Conservation (phyloP, 1,284 basidiomycete species). For the Tilletia walkeri region DNA sequence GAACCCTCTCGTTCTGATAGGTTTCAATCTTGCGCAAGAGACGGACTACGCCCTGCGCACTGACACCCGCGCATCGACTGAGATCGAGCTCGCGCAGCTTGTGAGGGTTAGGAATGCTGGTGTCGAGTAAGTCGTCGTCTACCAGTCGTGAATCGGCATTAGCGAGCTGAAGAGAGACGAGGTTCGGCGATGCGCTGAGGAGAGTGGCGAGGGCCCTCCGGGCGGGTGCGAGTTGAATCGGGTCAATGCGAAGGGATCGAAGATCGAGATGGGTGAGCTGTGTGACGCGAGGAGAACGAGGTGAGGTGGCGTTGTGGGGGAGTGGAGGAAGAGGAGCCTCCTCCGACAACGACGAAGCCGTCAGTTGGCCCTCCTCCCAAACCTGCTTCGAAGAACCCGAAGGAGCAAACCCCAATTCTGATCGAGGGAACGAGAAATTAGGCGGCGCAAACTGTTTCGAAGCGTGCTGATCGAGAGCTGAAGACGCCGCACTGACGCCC, state of each 20-base stretch:
- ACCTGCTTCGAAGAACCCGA: too few species aligned
- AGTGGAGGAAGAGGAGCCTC: too few species aligned
- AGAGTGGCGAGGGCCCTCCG: not conserved
- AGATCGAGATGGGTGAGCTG: constrained; percentile 8
- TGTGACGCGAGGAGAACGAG: not conserved
- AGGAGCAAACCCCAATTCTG: not conserved
- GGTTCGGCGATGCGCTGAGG: not conserved
- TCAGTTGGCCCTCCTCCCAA: too few species aligned
- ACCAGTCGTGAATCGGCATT: not conserved
- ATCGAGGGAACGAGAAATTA: too few species aligned
- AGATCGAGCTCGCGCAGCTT: not conserved
- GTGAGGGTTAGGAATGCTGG: not conserved
- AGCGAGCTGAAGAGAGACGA: not conserved
- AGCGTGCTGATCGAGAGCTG: not conserved
- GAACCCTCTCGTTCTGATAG: not conserved
- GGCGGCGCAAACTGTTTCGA: too few species aligned
- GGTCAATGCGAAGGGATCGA: not conserved
- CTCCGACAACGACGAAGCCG: too few species aligned
- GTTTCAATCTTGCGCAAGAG: not conserved
- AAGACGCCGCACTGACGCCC: not conserved
- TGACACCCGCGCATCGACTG: constrained; percentile 2
- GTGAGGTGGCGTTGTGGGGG: too few species aligned
- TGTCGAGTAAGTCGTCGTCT: constrained; percentile 5
- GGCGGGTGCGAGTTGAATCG: not conserved
- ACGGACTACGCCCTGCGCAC: not conserved